phyloP scores from a whole-genome alignment of 2,329 filamentous ascomycete species.

The Xylaria multiplex region DNA sequence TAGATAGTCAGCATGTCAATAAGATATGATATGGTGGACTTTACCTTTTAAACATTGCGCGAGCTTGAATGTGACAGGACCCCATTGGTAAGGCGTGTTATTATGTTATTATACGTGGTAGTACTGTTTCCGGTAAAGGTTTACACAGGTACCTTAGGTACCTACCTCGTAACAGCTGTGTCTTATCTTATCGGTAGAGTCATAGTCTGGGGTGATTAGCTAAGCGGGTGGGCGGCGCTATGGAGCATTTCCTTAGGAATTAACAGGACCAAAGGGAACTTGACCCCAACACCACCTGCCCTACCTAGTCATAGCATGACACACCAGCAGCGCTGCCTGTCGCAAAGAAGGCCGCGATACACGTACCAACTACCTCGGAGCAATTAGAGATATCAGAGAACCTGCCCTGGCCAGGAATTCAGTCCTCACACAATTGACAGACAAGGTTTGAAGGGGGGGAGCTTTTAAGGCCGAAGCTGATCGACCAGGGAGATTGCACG shows the following conservation, averaged over 20 bases:
- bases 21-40: conserved; percentile 29
- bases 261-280: conserved; percentile 39
- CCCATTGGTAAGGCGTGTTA: no score
- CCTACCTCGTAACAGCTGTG: not conserved
- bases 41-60: not conserved
- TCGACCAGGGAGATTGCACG: conserved; percentile 15
- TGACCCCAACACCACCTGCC: conserved; percentile 43
- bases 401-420: conserved; percentile 18
- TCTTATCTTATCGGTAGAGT: conserved; percentile 38
- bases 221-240: conserved; percentile 41
- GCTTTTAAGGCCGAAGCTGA: conserved; percentile 17
- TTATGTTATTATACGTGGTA: not conserved
- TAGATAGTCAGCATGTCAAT: conserved; percentile 41
- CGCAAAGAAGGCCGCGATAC: conserved; percentile 22
- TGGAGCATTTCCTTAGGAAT: conserved; percentile 37
- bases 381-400: conserved; percentile 20
- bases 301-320: conserved; percentile 25
- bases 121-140: not conserved
- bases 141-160: no score
- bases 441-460: conserved; percentile 12
- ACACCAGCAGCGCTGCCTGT: conserved; percentile 20
- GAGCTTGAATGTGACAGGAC: no score
- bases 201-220: conserved; percentile 35
- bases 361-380: conserved; percentile 17
- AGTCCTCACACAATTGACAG: conserved; percentile 6